Percentiles rank a stretch among this genome's conserved stretches.
Evolutionary conservation across 1,139 yeast genomes (phyloP).

Genomic region (Scheffersomyces segobiensis): DNA sequence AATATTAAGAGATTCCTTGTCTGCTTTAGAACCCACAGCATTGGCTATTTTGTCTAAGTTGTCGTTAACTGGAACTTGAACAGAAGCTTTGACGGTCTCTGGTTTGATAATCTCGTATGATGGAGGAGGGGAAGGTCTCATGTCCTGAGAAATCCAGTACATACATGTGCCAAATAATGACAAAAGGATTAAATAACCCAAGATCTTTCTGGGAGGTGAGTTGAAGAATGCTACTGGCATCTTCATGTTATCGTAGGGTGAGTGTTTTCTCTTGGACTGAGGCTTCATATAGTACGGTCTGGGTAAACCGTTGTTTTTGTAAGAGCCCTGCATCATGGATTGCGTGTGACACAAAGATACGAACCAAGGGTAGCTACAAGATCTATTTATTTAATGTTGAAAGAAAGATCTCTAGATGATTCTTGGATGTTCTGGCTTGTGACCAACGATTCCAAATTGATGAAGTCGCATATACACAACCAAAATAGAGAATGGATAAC

Average conservation of each 20-base stretch:
- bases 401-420: neutral
- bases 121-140: conserved; percentile 30
- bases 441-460: neutral
- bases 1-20: conserved; percentile 29
- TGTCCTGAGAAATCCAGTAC: conserved; percentile 39
- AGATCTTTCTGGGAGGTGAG: conserved; percentile 36
- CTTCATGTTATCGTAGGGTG: conserved; percentile 40
- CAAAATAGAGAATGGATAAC: neutral
- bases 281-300: conserved; percentile 54
- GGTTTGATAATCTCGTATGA: conserved; percentile 29
- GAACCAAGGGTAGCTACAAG: neutral
- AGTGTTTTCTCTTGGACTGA: conserved; percentile 27
- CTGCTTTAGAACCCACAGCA: conserved; percentile 22
- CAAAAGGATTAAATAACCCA: conserved; percentile 42
- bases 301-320: conserved; percentile 46
- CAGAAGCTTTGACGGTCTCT: neutral
- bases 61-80: conserved; percentile 7
- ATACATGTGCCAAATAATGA: conserved; percentile 36
- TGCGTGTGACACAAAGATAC: neutral
- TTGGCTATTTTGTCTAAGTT: conserved; percentile 27
- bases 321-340: conserved; percentile 44
- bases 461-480: neutral
- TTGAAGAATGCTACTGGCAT: conserved; percentile 29
- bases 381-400: neutral
- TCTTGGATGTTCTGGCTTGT: neutral